Evolutionary conservation across 2,329 filamentous ascomycete species (phyloP).

Genomic region (Stylonectria norvegica): DNA sequence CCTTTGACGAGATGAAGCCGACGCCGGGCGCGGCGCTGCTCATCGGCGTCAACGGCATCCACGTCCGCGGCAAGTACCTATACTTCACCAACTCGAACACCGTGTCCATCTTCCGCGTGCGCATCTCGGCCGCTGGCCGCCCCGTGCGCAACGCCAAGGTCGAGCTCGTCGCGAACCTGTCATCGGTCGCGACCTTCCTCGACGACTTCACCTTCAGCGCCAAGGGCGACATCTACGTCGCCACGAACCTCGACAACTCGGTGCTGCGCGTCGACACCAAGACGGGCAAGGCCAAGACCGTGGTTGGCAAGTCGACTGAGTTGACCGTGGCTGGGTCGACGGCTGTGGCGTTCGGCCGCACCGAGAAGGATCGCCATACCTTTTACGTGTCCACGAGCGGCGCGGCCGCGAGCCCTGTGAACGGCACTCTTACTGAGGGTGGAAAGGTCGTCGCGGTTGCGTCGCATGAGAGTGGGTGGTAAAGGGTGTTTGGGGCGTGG

Average conservation of each 20-base stretch:
- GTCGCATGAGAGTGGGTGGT: no score
- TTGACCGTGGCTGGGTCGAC: conserved; percentile 23
- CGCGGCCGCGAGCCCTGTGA: conserved; percentile 15
- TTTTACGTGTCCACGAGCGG: conserved; percentile 17
- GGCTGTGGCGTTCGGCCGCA: conserved; percentile 15
- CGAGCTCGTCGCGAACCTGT: conserved; percentile 18
- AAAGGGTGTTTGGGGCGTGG: no score
- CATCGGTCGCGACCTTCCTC: conserved; percentile 8
- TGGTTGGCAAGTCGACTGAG: conserved; percentile 8
- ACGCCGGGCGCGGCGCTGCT: conserved; percentile 1
- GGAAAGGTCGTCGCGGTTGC: not conserved
- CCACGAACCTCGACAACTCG: conserved; percentile 22
- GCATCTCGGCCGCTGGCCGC: conserved; percentile 11
- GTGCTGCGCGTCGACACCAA: conserved; percentile 14
- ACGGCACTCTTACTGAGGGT: not conserved
- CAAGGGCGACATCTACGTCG: conserved; percentile 17
- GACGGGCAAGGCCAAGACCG: conserved; percentile 11
- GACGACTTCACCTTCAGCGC: conserved; percentile 23
- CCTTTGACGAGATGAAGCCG: conserved; percentile 11
- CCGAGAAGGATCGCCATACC: conserved; percentile 6
- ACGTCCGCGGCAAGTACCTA: conserved; percentile 9
- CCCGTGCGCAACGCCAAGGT: conserved; percentile 15
- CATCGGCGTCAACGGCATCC: conserved; percentile 20
- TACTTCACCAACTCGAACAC: conserved; percentile 17
- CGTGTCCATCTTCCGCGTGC: conserved; percentile 15